Evolutionary conservation across 2,329 filamentous ascomycete species (phyloP), one percentile per base, ranked within the genome.

Genomic region (Pseudogymnoascus sp.): DNA sequence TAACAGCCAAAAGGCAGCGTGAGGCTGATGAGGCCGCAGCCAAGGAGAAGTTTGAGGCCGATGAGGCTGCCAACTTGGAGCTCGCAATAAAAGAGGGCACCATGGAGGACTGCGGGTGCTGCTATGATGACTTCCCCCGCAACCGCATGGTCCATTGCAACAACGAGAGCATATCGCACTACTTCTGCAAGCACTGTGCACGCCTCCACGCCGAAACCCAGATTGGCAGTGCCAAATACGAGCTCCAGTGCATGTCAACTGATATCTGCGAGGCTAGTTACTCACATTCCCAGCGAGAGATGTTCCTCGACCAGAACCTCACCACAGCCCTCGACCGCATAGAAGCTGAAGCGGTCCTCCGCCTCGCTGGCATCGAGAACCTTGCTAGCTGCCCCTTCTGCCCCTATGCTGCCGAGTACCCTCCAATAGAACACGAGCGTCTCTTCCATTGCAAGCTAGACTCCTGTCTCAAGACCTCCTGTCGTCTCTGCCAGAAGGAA

Each of bases 351-450:
- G 82, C 87, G 17, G 82, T 85, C 23, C 78, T 96, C 40, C 82
- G 84, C n/a, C 78, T 84, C 65, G 89, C 90, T 0, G 84, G 81
- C 0, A 81, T 96, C 36, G 85, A 91, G 42, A 85, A 87, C 65
- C 81, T 96, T 1, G 88, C 83, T 33, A 85, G 83, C 33, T 96
- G 91, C 68, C 90, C 91, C 0, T 95, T 92, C 71, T 96, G 91
- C 73, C 86, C 89, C 21, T 96, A 85, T 76, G 90, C 89, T 44
- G 89, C 86, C 35, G 88, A 91, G 65, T 89, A 85, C 67, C 85
- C 84, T 0, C 83, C 89, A 0, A 76, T 88, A 1, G 84, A 88
- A 17, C 76, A 83, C 17, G 82, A 93, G 72, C 86, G 82, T 65
- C 88, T 93, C 70, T 96, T 96, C 67, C 79, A 80, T 3, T 96